phyloP scores from a whole-genome alignment of 164 flowering plant genomes.

The Santalum album region DNA sequence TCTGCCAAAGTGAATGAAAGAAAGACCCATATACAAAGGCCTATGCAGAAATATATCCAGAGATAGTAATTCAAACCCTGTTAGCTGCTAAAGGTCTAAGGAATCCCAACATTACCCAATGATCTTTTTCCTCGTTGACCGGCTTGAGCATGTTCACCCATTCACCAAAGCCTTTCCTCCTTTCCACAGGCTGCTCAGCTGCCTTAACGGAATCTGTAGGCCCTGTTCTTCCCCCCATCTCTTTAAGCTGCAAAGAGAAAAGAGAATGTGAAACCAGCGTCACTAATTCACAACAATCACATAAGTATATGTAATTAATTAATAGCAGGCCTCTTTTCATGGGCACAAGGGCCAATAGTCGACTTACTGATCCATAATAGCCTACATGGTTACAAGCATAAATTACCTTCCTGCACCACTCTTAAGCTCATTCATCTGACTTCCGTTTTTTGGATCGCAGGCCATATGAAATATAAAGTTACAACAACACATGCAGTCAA shows the following conservation, averaged over 20 bases:
- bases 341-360: no score
- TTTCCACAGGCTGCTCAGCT: slow-evolving; percentile 55
- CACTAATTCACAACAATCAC: not conserved
- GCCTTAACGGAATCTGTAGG: slow-evolving; percentile 45
- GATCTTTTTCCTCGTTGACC: slow-evolving; percentile 90
- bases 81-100: not conserved
- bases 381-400: no score
- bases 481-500: no score
- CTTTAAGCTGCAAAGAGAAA: slow-evolving; percentile 52
- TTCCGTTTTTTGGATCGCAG: no score
- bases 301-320: not conserved
- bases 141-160: slow-evolving; percentile 87
- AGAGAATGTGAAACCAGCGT: not conserved
- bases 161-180: slow-evolving; percentile 72
- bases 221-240: slow-evolving; percentile 70
- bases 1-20: not conserved
- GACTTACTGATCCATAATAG: no score
- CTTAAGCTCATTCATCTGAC: no score
- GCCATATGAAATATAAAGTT: no score
- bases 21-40: not conserved
- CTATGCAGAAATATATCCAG: not conserved
- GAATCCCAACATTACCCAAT: slow-evolving; percentile 56
- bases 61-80: not conserved
- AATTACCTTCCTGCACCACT: no score
- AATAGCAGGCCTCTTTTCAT: no score